Base-by-base conservation (phyloP, 352 stramenopile genomes). In the Pythium diclinum region DNA sequence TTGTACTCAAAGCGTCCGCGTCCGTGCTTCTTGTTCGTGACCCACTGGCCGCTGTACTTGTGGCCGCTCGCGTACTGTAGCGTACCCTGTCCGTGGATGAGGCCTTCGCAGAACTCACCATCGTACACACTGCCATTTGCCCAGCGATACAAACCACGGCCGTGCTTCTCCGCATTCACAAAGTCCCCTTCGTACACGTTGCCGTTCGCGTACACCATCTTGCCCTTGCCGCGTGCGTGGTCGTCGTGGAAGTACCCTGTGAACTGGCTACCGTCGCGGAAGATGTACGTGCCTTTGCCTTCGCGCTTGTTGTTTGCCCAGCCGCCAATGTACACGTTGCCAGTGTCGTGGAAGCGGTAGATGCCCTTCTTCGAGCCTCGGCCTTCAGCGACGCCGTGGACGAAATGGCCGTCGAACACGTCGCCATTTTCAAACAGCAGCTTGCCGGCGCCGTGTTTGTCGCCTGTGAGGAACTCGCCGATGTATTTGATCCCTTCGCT, bases 181-280 rank as follows among this genome's bases (percentile, higher is more conserved):
- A 94, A 91, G 4, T 85, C 75, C 19, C 85, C 85, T 42, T 85
- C 78, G 58, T 89, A 94, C 38, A 69, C 62, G 48, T 97, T 94
- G 42, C 91, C 92, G 58, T 97, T 97, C 6, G 79, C 61, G 53
- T 93, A 96, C 14, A 66, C 64, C 61, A 97, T 95, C 3, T 69
- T 83, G 16, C 93, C 93, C 23, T 83, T 68, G 13, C 92, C 93
- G 30, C 92, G 56, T 0, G 76, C 81, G 60, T 94, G 83, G 55
- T 91, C 83, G 28, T 79, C 51, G 21, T 67, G 42, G 28, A 92
- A 92, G 0, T 67, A 38, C 2, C 85, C 85, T 1, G 73, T 84
- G 62, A 88, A 94, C 55, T 70, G 72, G 23, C 80, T 85, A 16
- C 83, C 79, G 19, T 82, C 73, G 2, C 70, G 61, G 46, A 90